These are phyloP conservation scores for Beauveria rudraprayagi DNA, from an alignment of 2,329 filamentous ascomycete species.

Conservation along the genomic window DNA sequence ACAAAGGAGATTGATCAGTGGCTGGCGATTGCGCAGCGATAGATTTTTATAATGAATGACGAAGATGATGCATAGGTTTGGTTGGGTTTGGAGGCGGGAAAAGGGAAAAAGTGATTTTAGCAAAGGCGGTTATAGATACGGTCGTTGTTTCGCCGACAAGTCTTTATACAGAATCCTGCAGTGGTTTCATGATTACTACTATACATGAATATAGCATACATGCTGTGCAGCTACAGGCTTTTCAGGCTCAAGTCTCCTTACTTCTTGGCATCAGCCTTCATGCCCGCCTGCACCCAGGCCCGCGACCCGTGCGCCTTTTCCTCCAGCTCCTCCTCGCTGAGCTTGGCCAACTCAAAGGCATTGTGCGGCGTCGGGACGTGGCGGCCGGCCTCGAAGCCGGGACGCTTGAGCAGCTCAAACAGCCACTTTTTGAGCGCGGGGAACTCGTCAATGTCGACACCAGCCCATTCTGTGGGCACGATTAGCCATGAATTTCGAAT, in stretches of 20 bases:
- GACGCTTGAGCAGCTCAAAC: slow-evolving; percentile 57
- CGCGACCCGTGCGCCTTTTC: slow-evolving; percentile 43
- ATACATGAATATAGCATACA: background rate
- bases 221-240: background rate
- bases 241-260: slow-evolving; percentile 8
- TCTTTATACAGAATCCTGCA: background rate
- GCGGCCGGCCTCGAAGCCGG: slow-evolving; percentile 66
- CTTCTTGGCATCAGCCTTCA: slow-evolving; percentile 58
- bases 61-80: background rate
- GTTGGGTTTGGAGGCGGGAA: background rate
- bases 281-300: slow-evolving; percentile 60
- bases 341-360: slow-evolving; percentile 37
- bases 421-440: slow-evolving; percentile 72
- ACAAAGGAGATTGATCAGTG: slow-evolving; percentile 21
- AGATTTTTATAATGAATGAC: background rate
- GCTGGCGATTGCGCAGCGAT: slow-evolving; percentile 15
- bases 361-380: slow-evolving; percentile 62
- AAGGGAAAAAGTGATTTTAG: background rate
- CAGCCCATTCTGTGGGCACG: slow-evolving; percentile 27
- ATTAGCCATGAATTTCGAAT: background rate
- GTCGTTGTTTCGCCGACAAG: too few species aligned
- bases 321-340: slow-evolving; percentile 47
- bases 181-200: background rate
- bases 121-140: background rate
- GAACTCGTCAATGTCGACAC: slow-evolving; percentile 61